A percentile compares a stretch with the other conserved stretches of the same genome.
Conservation (phyloP, 495 filamentous ascomycete species). For the Tuber magnatum region DNA sequence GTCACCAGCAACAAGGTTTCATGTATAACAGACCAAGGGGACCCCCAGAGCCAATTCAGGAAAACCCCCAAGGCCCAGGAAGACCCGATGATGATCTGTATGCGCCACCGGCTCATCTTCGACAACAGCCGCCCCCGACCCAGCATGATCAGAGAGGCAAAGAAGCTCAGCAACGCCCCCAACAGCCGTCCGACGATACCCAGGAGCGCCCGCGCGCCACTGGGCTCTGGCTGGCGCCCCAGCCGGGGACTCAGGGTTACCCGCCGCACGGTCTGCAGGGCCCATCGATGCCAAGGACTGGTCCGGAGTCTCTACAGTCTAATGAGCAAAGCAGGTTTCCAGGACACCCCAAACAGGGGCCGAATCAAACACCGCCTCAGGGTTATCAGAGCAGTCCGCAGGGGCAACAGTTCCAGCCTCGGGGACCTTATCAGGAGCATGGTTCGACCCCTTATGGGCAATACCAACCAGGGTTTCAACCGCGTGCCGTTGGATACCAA, state of each 20-base stretch:
- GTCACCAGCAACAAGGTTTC: slow-evolving; percentile 12
- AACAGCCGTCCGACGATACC: not conserved
- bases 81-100: slow-evolving; percentile 27
- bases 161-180: not conserved
- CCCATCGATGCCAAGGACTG: not conserved
- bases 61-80: slow-evolving; percentile 11
- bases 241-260: not conserved
- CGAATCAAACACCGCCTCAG: not conserved
- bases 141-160: slow-evolving; percentile 5
- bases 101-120: slow-evolving; percentile 24
- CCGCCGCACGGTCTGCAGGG: slow-evolving; percentile 12
- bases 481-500: not conserved
- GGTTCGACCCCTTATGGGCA: slow-evolving; percentile 7
- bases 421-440: slow-evolving; percentile 4
- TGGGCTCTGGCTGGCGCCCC: not conserved
- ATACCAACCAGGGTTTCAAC: slow-evolving; percentile 19
- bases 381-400: not conserved
- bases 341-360: slow-evolving; percentile 4
- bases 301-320: slow-evolving; percentile 12
- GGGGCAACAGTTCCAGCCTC: slow-evolving; percentile 9
- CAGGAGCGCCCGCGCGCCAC: not conserved
- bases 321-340: not conserved
- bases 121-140: slow-evolving; percentile 21
- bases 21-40: slow-evolving; percentile 6
- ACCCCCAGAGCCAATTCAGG: slow-evolving; percentile 12